Base-by-base conservation (phyloP, 2,329 filamentous ascomycete genomes). In the Colletotrichum paranaense region DNA sequence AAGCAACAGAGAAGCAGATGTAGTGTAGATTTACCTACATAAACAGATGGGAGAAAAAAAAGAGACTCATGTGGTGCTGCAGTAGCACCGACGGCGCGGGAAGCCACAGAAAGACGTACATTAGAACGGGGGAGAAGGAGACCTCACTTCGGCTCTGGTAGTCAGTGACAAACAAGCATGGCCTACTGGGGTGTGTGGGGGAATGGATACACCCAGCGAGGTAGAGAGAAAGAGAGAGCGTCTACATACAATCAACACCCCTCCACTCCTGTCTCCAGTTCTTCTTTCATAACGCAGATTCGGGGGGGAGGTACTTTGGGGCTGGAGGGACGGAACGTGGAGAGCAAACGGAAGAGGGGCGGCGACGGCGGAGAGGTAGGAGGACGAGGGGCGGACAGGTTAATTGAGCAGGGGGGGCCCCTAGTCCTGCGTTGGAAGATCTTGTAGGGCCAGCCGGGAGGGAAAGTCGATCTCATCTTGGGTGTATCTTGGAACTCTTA, bases 391-490 rank as follows among this genome's bases (percentile, higher is more conserved):
- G 32, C 62, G 62, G n/a, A 24, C 1, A n/a, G 53, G n/a, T 12
- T 19, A 8, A 28, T 19, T 12, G 30, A 42, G 30, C 30, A 56
- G 62, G 62, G 62, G 22, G 38, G 22, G 12, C 62, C 49, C 30
- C 30, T 3, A 14, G 19, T 49, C 42, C 42, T 49, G 42, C 42
- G 42, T 49, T n/a, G 42, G 49, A 12, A 64, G 62, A 64, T 64
- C 62, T 49, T 42, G 30, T 64, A 64, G 32, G 49, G 49, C n/a
- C 28, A 28, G 49, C 24, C 22, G 42, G 42, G 32, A 49, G 49
- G 49, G n/a, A 32, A 32, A 49, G 62, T 55, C 62, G 62, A 64
- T 64, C 62, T 64, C n/a, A 56, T 64, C 62, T 64, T 55, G 49
- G 52, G 9, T 28, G 19, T 32, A 63, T 62, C 59, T 49, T 22